These are phyloP conservation scores for Dictyostelium citrinum DNA, from an alignment of 78 protist genomes.

Conservation along the genomic window DNA sequence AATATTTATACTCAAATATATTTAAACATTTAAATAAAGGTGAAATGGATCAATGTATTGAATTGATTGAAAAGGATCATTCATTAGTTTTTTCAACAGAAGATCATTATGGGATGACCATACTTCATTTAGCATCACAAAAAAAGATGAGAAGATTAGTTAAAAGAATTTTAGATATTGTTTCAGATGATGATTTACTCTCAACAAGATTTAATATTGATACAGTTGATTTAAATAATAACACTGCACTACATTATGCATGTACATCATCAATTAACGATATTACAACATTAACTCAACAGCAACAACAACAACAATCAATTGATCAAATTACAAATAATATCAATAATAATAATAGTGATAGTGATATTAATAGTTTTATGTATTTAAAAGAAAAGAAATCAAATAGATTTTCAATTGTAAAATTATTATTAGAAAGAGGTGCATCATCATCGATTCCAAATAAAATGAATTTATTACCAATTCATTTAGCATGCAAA, in stretches of 20 bases:
- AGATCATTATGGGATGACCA: conserved; percentile 63
- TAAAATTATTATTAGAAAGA: conserved; percentile 7
- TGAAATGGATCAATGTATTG: neutral
- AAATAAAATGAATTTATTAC: neutral
- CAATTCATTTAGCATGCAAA: conserved; percentile 19
- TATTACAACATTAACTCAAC: neutral
- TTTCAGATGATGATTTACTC: neutral
- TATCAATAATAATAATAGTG: no score
- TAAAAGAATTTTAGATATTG: conserved; percentile 3
- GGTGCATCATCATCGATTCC: neutral
- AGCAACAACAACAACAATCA: neutral
- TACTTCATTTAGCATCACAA: conserved; percentile 42
- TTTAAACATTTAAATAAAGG: conserved; percentile 3
- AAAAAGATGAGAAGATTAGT: neutral
- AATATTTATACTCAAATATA: neutral
- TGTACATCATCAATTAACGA: conserved; percentile 28
- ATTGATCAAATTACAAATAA: neutral
- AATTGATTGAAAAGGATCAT: conserved; percentile 5
- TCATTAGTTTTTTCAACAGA: conserved; percentile 26
- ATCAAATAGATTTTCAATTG: neutral
- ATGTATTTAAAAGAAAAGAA: conserved; percentile 19
- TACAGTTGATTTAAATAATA: conserved; percentile 21
- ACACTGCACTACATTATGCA: conserved; percentile 57
- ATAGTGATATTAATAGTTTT: neutral
- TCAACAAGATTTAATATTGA: conserved; percentile 14